Percentiles rank a stretch among this genome's conserved stretches.
These are phyloP conservation scores for Lipomyces chichibuensis DNA, from an alignment of 805 yeast genomes.

Conservation along the genomic window DNA sequence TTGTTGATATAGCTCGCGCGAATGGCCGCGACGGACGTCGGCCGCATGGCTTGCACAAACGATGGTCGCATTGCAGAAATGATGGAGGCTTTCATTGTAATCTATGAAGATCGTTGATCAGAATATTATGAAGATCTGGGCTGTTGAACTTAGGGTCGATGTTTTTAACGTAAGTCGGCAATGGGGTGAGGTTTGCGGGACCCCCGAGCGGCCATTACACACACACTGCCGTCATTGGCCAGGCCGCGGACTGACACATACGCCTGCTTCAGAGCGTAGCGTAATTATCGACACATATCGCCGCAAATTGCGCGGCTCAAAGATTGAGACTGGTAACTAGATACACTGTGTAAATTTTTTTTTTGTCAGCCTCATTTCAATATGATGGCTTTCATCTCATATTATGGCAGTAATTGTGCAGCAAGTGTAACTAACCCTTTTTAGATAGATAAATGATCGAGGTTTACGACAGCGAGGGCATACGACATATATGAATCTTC, in stretches of 20 bases:
- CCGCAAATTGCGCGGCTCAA: too few species aligned
- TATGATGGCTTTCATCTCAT: too few species aligned
- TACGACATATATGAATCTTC: too few species aligned
- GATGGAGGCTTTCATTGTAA: not conserved
- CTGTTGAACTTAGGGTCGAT: not conserved
- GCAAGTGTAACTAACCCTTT: too few species aligned
- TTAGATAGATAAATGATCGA: too few species aligned
- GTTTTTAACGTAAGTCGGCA: not conserved
- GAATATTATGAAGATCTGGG: not conserved
- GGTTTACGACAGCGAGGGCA: too few species aligned
- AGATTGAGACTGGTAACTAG: too few species aligned
- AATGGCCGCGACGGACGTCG: slow-evolving; percentile 20
- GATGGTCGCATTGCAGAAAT: slow-evolving; percentile 21
- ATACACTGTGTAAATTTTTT: too few species aligned
- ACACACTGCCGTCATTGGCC: not conserved
- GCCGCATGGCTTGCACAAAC: slow-evolving; percentile 22
- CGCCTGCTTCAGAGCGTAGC: not conserved
- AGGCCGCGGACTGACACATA: not conserved
- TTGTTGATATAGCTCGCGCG: slow-evolving; percentile 18
- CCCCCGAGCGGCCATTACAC: too few species aligned
- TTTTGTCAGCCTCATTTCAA: too few species aligned
- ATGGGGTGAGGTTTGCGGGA: not conserved
- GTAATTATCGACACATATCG: not conserved
- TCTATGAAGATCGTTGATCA: not conserved
- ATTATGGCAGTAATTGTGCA: too few species aligned